phyloP scores from a whole-genome alignment of 2,329 filamentous ascomycete genomes.

The Arthrocladium fulminans region DNA sequence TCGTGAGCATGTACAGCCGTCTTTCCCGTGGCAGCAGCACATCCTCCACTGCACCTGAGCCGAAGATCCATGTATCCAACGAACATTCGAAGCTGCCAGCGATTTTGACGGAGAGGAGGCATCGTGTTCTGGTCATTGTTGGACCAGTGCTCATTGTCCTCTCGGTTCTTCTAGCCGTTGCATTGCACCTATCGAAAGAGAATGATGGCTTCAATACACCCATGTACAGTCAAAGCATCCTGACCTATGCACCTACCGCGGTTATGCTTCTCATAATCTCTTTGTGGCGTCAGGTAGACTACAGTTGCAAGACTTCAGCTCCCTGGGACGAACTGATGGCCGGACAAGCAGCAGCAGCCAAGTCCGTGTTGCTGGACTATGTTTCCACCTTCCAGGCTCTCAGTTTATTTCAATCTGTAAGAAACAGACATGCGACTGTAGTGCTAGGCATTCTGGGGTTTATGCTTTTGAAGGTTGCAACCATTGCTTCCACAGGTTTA shows the following conservation, averaged over 20 bases:
- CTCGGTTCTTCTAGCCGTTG: not conserved
- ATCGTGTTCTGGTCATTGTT: not conserved
- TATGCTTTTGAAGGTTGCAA: conserved; percentile 24
- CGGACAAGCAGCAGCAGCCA: conserved; percentile 12
- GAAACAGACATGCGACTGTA: conserved; percentile 24
- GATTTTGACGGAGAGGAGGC: not conserved
- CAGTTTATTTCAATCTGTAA: conserved; percentile 22
- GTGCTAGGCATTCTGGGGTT: conserved; percentile 22
- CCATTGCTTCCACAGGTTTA: conserved; percentile 23
- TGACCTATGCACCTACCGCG: conserved; percentile 21
- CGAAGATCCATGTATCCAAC: not conserved
- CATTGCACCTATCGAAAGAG: conserved; percentile 15
- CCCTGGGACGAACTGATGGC: conserved; percentile 25
- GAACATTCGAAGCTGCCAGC: not conserved
- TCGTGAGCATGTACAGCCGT: not conserved
- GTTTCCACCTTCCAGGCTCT: conserved; percentile 24
- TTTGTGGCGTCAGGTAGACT: conserved; percentile 28
- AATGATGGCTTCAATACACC: conserved; percentile 12
- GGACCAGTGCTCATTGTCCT: not conserved
- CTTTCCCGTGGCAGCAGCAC: not conserved
- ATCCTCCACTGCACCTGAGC: not conserved
- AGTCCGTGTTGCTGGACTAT: conserved; percentile 27
- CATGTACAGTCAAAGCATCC: conserved; percentile 17
- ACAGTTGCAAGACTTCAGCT: conserved; percentile 22
- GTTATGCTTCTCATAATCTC: conserved; percentile 25